Evolutionary conservation across 768 basidiomycete species (phyloP), one percentile per base, ranked within the genome.

Genomic region (Chalciporus piperatus): DNA sequence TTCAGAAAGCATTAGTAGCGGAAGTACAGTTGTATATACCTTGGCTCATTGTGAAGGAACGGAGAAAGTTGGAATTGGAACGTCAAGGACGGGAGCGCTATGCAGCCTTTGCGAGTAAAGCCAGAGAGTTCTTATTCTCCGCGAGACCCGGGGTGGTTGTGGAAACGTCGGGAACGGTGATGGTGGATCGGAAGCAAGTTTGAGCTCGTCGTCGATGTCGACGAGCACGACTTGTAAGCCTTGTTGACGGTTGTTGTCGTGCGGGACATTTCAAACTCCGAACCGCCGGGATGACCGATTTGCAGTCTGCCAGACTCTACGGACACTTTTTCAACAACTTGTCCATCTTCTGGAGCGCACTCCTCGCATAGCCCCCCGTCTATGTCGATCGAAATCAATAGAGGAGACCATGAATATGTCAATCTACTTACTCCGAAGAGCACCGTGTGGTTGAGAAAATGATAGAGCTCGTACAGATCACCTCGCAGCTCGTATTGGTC

Each of bases 391-490:
- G 11, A 23, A 37, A 47, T 43, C 41, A 27, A 27, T 27, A 7
- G 28, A 20, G 6, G 2, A 41, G n/a, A 22, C 47, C 38, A 27
- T 45, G 14, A 50, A 32, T 8, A n/a, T 30, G 1, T 10, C 17
- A 35, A 9, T 9, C 2, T 10, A 72, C 85, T 71, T 62, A 89
- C 89, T 52, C 87, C 87, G 61, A 91, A 91, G 5, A 92, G 64
- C 5, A 88, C 70, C 0, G 89, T 88, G 60, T 92, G 89, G 59
- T 92, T 92, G 56, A 91, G 70, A 61, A 89, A 89, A 67, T 92
- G 89, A 56, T 87, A 92, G 23, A 91, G 68, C 65, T 89, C 81
- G 57, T 92, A 91, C n/a, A 91, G 67, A 45, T 86, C 79, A 28
- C 68, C 76, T 30, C 89, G 78, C 33, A 83, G 72, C 25, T 75